These are phyloP conservation scores for Colletotrichum sp. DNA, from an alignment of 2,329 filamentous ascomycete genomes.

Conservation along the genomic window DNA sequence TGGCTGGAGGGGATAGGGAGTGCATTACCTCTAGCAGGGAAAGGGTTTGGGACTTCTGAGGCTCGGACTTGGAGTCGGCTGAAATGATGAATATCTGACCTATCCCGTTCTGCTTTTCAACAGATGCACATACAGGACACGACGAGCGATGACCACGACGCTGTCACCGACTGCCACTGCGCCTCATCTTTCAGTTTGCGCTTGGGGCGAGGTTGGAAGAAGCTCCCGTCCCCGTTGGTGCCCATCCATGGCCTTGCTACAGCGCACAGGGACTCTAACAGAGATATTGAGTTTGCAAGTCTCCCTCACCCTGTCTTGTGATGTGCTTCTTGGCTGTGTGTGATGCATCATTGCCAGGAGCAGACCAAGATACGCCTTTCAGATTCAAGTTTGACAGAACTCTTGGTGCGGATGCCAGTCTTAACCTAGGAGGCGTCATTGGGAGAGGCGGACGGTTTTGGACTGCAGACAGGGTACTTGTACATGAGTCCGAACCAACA, in stretches of 20 bases:
- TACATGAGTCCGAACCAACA: background rate
- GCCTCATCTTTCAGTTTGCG: background rate
- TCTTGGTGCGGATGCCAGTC: background rate
- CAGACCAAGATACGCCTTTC: background rate
- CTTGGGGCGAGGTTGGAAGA: background rate
- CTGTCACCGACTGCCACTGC: background rate
- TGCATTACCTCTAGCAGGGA: background rate
- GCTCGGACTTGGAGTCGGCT: background rate
- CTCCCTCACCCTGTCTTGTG: background rate
- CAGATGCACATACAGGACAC: background rate
- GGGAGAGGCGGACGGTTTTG: background rate
- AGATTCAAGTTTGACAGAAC: background rate
- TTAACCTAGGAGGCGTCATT: background rate
- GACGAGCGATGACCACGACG: background rate
- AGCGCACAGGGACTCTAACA: background rate
- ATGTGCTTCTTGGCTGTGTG: background rate
- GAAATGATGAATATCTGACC: background rate
- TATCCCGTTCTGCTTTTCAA: background rate
- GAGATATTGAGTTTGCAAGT: background rate
- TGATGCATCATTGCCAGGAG: background rate
- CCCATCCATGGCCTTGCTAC: background rate
- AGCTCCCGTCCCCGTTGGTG: background rate
- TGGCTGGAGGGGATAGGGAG: background rate
- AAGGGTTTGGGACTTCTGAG: background rate
- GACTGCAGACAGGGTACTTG: background rate